These are phyloP conservation scores for Pelagomonas calceolata DNA, from an alignment of 108 stramenopile genomes.

Conservation along the genomic window DNA sequence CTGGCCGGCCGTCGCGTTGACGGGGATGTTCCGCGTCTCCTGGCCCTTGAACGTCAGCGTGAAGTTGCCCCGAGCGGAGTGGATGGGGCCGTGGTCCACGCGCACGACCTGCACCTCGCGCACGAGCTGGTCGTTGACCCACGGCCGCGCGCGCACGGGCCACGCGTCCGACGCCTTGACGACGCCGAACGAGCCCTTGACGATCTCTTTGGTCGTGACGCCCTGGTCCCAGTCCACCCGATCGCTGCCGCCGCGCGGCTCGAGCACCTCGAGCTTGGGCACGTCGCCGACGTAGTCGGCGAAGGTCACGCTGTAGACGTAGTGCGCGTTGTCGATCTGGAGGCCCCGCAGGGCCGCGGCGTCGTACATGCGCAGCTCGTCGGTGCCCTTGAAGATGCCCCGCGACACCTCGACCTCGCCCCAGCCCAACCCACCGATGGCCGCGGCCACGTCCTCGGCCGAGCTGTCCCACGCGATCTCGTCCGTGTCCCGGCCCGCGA, in stretches of 20 bases:
- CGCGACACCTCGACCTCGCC: neutral
- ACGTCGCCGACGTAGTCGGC: conserved; percentile 29
- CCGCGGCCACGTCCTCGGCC: neutral
- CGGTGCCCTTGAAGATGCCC: neutral
- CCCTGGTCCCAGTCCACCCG: too few species aligned
- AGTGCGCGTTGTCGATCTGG: neutral
- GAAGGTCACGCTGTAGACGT: conserved; percentile 36
- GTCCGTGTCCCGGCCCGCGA: neutral
- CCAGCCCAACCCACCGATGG: neutral
- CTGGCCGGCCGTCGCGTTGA: conserved; percentile 8
- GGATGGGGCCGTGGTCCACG: neutral
- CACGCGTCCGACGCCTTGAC: neutral
- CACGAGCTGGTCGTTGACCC: neutral
- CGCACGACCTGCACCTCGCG: conserved; percentile 8
- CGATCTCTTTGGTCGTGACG: neutral
- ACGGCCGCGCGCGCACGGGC: neutral
- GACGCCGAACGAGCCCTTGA: neutral
- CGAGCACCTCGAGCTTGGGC: neutral
- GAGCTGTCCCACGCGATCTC: conserved; percentile 43
- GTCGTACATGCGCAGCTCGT: neutral
- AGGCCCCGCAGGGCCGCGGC: neutral
- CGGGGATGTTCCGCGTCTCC: conserved; percentile 6
- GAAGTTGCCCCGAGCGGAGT: too few species aligned
- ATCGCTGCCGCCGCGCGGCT: too few species aligned
- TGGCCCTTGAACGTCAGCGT: conserved; percentile 9